These are phyloP conservation scores for Backusella parvicylindrica DNA, from an alignment of 192 early-diverging fungal genomes.

Conservation along the genomic window DNA sequence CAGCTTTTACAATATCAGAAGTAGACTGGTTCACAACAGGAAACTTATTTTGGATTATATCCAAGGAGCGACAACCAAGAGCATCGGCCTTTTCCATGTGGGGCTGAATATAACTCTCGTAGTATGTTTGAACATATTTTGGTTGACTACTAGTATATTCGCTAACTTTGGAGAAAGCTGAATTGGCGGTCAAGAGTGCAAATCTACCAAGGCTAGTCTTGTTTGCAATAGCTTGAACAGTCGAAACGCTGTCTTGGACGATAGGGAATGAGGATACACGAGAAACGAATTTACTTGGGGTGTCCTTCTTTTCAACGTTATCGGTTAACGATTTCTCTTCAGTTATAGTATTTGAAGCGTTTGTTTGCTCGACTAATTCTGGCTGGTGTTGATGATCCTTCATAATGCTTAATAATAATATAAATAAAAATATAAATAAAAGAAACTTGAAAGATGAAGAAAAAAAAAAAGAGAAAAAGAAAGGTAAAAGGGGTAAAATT, in stretches of 20 bases:
- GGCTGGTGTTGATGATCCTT: not conserved
- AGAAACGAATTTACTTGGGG: slow-evolving; percentile 21
- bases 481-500: not conserved
- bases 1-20: slow-evolving; percentile 53
- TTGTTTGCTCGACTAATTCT: not conserved
- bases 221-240: slow-evolving; percentile 27
- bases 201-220: slow-evolving; percentile 27
- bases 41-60: slow-evolving; percentile 56
- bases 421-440: not conserved
- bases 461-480: not conserved
- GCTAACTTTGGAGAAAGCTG: slow-evolving; percentile 19
- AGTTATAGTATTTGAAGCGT: not conserved
- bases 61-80: slow-evolving; percentile 62
- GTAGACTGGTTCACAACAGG: slow-evolving; percentile 64
- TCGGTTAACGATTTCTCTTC: not conserved
- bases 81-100: slow-evolving; percentile 59
- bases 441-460: not conserved
- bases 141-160: slow-evolving; percentile 28
- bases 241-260: slow-evolving; percentile 26
- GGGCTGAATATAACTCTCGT: slow-evolving; percentile 47
- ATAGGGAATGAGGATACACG: slow-evolving; percentile 35
- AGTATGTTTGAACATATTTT: slow-evolving; percentile 29
- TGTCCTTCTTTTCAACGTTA: not conserved
- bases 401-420: not conserved
- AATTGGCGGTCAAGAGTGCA: slow-evolving; percentile 27